Evolutionary conservation across 495 filamentous ascomycete genomes (phyloP).

Genomic region (Talaromyces ruber): DNA sequence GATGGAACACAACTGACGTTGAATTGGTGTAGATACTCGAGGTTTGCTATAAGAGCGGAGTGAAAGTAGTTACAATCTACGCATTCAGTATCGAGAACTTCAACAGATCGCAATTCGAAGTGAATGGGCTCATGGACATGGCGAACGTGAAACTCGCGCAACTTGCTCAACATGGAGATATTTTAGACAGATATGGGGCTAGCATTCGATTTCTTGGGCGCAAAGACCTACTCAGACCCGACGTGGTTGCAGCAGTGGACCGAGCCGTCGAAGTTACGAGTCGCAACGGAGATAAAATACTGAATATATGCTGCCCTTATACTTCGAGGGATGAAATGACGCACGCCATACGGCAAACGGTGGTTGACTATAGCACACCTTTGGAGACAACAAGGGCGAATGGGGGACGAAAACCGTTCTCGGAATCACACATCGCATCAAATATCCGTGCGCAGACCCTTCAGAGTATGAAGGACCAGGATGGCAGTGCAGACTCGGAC

Average conservation of each 20-base stretch:
- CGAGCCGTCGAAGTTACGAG: conserved; percentile 73
- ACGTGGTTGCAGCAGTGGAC: conserved; percentile 83
- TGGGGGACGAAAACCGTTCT: conserved; percentile 56
- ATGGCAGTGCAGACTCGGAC: conserved; percentile 30
- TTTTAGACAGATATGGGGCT: conserved; percentile 89
- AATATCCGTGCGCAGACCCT: conserved; percentile 60
- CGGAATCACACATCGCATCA: conserved; percentile 74
- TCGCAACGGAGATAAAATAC: conserved; percentile 69
- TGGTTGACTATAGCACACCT: conserved; percentile 69
- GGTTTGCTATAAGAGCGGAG: conserved; percentile 91
- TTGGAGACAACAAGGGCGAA: conserved; percentile 29
- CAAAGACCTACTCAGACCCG: conserved; percentile 66
- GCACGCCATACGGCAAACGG: conserved; percentile 77
- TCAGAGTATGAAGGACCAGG: conserved; percentile 24
- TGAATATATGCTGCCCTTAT: conserved; percentile 97
- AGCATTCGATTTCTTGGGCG: conserved; percentile 76
- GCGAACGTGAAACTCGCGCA: conserved; percentile 89
- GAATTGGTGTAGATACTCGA: conserved; percentile 63
- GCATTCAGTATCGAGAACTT: conserved; percentile 99
- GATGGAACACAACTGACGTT: conserved; percentile 5
- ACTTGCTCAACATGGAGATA: conserved; percentile 83
- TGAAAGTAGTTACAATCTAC: conserved; percentile 93
- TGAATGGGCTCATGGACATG: conserved; percentile 96
- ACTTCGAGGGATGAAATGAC: conserved; percentile 96
- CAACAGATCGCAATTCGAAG: conserved; percentile 95